These are phyloP conservation scores for Termitomyces sp. DNA, from an alignment of 768 basidiomycete genomes.

Conservation along the genomic window DNA sequence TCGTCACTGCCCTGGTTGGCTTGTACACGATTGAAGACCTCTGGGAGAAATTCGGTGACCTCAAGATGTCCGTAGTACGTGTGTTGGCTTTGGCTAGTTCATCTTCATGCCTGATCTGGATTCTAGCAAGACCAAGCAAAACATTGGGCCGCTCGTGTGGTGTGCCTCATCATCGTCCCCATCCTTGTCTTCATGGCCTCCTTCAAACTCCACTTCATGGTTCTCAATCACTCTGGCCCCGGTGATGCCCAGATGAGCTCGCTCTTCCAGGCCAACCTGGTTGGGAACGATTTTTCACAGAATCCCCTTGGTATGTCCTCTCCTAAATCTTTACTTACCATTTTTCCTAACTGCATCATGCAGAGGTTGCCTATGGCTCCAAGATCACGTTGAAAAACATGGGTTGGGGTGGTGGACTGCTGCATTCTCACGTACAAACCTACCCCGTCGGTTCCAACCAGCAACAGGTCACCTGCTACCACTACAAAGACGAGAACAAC, in stretches of 20 bases:
- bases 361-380: constrained; percentile 88
- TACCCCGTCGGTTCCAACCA: constrained; percentile 90
- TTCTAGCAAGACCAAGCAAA: constrained; percentile 76
- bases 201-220: constrained; percentile 96
- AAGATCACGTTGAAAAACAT: constrained; percentile 94
- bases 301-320: constrained; percentile 75
- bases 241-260: constrained; percentile 99
- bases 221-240: constrained; percentile 91
- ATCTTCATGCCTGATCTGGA: background rate
- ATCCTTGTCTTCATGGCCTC: constrained; percentile 89
- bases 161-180: constrained; percentile 86
- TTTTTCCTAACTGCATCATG: background rate
- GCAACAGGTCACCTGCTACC: constrained; percentile 98
- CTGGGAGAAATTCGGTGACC: constrained; percentile 97
- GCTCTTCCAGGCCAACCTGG: constrained; percentile 93
- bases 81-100: background rate
- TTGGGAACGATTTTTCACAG: constrained; percentile 88
- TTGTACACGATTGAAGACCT: constrained; percentile 96
- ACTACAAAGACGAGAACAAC: constrained; percentile 99
- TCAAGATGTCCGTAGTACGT: constrained; percentile 85
- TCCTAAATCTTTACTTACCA: background rate
- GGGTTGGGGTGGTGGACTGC: constrained; percentile 94
- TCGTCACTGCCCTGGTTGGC: constrained; percentile 92
- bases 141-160: constrained; percentile 87
- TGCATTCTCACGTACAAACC: constrained; percentile 96